phyloP scores from a whole-genome alignment of 805 yeast species.

The Candida taoyuanica region DNA sequence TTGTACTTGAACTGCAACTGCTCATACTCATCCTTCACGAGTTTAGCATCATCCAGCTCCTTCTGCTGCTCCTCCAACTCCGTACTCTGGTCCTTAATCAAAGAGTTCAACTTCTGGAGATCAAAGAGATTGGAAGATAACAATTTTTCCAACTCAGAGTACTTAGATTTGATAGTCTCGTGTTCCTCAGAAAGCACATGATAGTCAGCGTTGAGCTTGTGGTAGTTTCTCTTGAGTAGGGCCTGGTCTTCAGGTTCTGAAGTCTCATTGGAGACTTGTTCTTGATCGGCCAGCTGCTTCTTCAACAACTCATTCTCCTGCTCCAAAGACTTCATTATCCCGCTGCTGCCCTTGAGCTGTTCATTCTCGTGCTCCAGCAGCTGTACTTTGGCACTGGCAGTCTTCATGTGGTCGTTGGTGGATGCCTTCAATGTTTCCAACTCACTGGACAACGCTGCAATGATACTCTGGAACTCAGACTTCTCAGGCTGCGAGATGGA shows the following conservation, averaged over 20 bases:
- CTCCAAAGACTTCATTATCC: constrained; percentile 51
- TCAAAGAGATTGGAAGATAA: constrained; percentile 50
- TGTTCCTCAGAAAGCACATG: constrained; percentile 45
- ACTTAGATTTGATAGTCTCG: constrained; percentile 34
- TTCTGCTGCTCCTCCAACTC: constrained; percentile 37
- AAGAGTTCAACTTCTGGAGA: constrained; percentile 45
- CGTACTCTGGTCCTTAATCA: constrained; percentile 50
- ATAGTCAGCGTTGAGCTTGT: constrained; percentile 41
- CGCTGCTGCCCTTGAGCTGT: constrained; percentile 37
- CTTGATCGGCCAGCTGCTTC: constrained; percentile 15
- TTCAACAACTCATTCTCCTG: constrained; percentile 27
- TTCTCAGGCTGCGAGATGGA: constrained; percentile 17
- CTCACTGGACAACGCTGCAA: constrained; percentile 31
- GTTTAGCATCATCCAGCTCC: constrained; percentile 41
- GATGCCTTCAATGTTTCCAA: constrained; percentile 35
- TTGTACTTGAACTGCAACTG: constrained; percentile 46
- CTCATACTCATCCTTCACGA: constrained; percentile 40
- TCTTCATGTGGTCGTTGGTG: constrained; percentile 47
- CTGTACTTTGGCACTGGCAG: constrained; percentile 52
- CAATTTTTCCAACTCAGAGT: constrained; percentile 45
- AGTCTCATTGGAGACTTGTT: constrained; percentile 11
- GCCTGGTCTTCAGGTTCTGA: constrained; percentile 16
- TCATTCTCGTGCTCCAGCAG: constrained; percentile 33
- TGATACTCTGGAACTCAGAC: constrained; percentile 26
- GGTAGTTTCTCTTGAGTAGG: constrained; percentile 38